Percentiles rank a stretch among this genome's conserved stretches.
phyloP scores from a whole-genome alignment of 441 rosid genomes.

The Geranium incanum region DNA sequence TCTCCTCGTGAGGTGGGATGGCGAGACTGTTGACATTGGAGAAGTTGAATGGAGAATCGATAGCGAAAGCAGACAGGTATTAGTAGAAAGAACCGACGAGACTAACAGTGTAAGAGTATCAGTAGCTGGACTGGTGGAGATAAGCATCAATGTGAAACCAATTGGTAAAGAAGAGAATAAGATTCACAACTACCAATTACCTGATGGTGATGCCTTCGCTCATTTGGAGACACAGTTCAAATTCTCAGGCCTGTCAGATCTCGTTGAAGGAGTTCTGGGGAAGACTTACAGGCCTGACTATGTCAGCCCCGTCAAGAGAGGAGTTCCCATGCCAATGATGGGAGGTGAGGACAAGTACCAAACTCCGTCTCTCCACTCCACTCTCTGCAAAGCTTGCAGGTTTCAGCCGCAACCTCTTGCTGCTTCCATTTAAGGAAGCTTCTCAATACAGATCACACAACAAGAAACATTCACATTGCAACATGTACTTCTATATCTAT shows the following conservation, averaged over 20 bases:
- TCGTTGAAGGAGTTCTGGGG: constrained; percentile 75
- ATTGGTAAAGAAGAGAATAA: constrained; percentile 62
- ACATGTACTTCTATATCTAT: background rate
- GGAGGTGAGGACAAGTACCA: constrained; percentile 84
- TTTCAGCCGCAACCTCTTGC: constrained; percentile 36
- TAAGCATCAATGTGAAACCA: constrained; percentile 52
- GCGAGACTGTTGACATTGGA: constrained; percentile 34
- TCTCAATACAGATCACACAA: constrained; percentile 20
- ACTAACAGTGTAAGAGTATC: constrained; percentile 45
- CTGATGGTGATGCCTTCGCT: constrained; percentile 60
- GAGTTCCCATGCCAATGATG: constrained; percentile 80
- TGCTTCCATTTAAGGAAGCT: constrained; percentile 27
- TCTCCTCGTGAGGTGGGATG: constrained; percentile 40
- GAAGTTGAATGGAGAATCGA: constrained; percentile 49
- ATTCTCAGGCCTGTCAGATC: constrained; percentile 43
- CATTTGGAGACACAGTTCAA: constrained; percentile 81
- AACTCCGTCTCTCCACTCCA: constrained; percentile 55
- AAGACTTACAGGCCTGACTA: constrained; percentile 70
- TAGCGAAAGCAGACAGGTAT: constrained; percentile 29
- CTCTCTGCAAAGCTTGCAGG: constrained; percentile 58
- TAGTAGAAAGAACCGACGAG: constrained; percentile 65
- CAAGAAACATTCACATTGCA: constrained; percentile 3
- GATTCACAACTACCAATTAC: constrained; percentile 69
- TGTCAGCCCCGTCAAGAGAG: constrained; percentile 61
- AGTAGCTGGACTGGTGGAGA: constrained; percentile 47